These are phyloP conservation scores for Penicillium sp. DNA, from an alignment of 2,329 filamentous ascomycete genomes.

Conservation along the genomic window DNA sequence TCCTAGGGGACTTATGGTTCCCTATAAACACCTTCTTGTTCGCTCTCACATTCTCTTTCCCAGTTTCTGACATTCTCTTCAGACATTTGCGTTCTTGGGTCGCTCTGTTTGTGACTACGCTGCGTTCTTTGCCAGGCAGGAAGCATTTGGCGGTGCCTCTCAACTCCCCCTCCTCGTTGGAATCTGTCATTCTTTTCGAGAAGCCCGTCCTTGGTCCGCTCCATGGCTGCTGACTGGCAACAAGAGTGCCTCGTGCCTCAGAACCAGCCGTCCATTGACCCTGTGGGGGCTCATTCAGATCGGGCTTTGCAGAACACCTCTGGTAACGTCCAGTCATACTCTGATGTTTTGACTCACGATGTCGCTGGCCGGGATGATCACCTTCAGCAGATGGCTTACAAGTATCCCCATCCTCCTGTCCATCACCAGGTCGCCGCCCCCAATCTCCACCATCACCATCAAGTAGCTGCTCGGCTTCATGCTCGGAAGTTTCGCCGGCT, in stretches of 20 bases:
- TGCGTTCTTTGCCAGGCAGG: constrained; percentile 41
- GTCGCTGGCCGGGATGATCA: constrained; percentile 34
- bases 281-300: constrained; percentile 36
- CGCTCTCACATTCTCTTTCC: constrained; percentile 47
- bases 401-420: constrained; percentile 35
- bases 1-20: constrained; percentile 31
- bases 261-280: constrained; percentile 37
- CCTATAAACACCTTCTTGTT: constrained; percentile 45
- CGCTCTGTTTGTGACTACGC: constrained; percentile 32
- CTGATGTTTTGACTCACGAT: constrained; percentile 33
- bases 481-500: constrained; percentile 37
- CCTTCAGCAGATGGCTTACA: constrained; percentile 35
- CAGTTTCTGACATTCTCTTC: constrained; percentile 46
- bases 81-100: constrained; percentile 39
- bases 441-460: constrained; percentile 27
- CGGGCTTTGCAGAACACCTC: constrained; percentile 44
- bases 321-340: constrained; percentile 45
- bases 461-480: constrained; percentile 32
- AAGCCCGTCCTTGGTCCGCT: constrained; percentile 34
- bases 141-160: constrained; percentile 39
- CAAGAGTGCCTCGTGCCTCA: constrained; percentile 39
- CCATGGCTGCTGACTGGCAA: constrained; percentile 45
- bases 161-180: constrained; percentile 32
- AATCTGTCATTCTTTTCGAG: constrained; percentile 44
- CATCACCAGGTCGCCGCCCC: constrained; percentile 28